Evolutionary conservation across 1,284 basidiomycete species (phyloP).

Genomic region (Coniferiporia weirii): DNA sequence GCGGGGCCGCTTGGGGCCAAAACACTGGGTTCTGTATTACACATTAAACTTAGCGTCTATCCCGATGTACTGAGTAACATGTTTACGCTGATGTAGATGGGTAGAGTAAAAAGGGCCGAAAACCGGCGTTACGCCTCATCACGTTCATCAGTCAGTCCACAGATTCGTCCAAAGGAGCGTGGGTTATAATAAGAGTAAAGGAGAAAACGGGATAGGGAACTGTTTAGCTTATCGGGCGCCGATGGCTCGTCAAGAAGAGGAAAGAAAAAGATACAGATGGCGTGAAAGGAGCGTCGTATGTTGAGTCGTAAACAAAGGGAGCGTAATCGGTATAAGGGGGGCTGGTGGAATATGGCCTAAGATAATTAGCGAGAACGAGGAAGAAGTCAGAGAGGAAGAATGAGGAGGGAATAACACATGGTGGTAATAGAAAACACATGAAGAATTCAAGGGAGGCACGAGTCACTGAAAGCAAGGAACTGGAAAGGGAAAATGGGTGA

Average conservation of each 20-base stretch:
- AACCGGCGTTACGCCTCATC: not conserved
- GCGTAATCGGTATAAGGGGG: conserved; percentile 25
- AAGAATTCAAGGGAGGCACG: not conserved
- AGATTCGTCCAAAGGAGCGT: conserved; percentile 1
- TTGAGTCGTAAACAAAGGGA: conserved; percentile 16
- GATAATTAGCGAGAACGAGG: conserved; percentile 29
- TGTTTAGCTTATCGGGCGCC: conserved; percentile 13
- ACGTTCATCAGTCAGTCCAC: not conserved
- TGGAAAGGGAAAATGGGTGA: conserved; percentile 15
- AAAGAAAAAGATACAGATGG: conserved; percentile 22
- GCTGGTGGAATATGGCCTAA: conserved; percentile 30
- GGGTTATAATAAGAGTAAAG: not conserved
- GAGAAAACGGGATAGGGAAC: not conserved
- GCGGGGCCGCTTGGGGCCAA: not conserved
- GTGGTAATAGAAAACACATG: not conserved
- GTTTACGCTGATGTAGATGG: not conserved
- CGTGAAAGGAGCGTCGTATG: conserved; percentile 20
- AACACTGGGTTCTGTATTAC: conserved; percentile 3
- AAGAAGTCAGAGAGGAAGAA: not conserved
- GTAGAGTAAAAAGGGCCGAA: not conserved
- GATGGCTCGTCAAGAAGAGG: conserved; percentile 18
- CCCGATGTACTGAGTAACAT: not conserved
- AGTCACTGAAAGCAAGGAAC: conserved; percentile 3
- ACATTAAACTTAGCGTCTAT: conserved; percentile 8
- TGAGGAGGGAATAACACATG: not conserved